These are phyloP conservation scores for Piloderma croceum DNA, from an alignment of 768 basidiomycete species.

Conservation along the genomic window DNA sequence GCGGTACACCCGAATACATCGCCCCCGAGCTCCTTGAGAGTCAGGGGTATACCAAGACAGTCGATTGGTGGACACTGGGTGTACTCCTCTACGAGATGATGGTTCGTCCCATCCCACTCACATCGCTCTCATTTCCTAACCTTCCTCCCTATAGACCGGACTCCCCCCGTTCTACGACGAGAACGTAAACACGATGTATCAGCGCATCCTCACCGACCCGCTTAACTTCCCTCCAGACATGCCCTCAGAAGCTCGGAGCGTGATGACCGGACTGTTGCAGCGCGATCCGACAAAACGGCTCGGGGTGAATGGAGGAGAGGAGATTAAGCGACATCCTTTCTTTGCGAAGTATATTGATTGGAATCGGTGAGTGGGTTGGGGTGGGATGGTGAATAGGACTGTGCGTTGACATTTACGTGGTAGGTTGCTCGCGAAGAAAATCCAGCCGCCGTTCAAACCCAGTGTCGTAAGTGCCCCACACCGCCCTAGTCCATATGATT, in stretches of 20 bases:
- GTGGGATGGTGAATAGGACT: background rate
- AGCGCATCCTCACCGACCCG: conserved; percentile 90
- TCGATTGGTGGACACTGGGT: conserved; percentile 99
- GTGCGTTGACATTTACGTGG: background rate
- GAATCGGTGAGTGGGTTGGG: conserved; percentile 57
- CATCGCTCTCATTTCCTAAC: background rate
- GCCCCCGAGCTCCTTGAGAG: conserved; percentile 95
- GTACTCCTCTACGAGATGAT: conserved; percentile 97
- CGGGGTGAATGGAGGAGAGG: conserved; percentile 90
- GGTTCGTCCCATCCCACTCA: conserved; percentile 35
- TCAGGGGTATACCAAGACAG: conserved; percentile 95
- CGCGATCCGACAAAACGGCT: conserved; percentile 83
- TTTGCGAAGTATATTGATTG: conserved; percentile 94
- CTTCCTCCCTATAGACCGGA: conserved; percentile 59
- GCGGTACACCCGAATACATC: conserved; percentile 98
- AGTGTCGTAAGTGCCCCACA: conserved; percentile 70
- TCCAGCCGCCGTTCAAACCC: conserved; percentile 96
- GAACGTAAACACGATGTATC: conserved; percentile 97
- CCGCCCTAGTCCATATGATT: no score
- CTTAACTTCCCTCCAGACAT: conserved; percentile 89
- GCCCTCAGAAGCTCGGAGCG: conserved; percentile 77
- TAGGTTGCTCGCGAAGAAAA: conserved; percentile 86
- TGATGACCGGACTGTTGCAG: conserved; percentile 84
- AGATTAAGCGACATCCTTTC: conserved; percentile 94
- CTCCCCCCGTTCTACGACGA: conserved; percentile 99